Conservation (phyloP, 1,284 basidiomycete species). For the Pseudozyma pruni region DNA sequence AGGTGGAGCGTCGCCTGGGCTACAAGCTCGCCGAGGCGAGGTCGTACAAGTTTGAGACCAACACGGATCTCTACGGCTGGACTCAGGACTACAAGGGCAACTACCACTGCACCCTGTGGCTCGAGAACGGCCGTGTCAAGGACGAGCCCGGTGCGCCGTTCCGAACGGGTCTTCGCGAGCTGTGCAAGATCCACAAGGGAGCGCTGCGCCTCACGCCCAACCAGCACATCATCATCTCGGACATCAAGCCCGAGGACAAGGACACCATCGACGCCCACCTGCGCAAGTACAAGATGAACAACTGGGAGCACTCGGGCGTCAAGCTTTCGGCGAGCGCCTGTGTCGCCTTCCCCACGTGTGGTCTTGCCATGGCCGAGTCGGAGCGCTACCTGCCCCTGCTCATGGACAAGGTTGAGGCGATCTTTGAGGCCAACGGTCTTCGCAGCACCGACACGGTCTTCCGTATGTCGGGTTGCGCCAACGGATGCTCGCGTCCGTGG, state of each 20-base stretch:
- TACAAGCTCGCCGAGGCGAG: constrained; percentile 77
- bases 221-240: constrained; percentile 91
- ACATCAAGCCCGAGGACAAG: constrained; percentile 74
- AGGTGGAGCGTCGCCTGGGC: constrained; percentile 89
- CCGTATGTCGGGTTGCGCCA: constrained; percentile 78
- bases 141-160: constrained; percentile 89
- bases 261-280: constrained; percentile 84
- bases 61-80: constrained; percentile 96
- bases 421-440: constrained; percentile 91
- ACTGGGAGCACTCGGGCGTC: constrained; percentile 82
- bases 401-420: constrained; percentile 92
- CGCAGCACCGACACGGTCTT: constrained; percentile 94
- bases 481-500: constrained; percentile 77
- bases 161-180: constrained; percentile 91
- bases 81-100: constrained; percentile 84
- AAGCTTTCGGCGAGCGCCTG: constrained; percentile 77
- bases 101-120: constrained; percentile 92
- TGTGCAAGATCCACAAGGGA: constrained; percentile 93
- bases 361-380: constrained; percentile 93
- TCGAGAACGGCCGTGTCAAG: constrained; percentile 96
- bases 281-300: constrained; percentile 89
- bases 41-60: constrained; percentile 84
- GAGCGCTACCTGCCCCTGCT: constrained; percentile 94
- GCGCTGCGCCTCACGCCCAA: constrained; percentile 86
- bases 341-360: constrained; percentile 95